Base-by-base conservation (phyloP, 1,139 yeast species). In the Pichia sp. region DNA sequence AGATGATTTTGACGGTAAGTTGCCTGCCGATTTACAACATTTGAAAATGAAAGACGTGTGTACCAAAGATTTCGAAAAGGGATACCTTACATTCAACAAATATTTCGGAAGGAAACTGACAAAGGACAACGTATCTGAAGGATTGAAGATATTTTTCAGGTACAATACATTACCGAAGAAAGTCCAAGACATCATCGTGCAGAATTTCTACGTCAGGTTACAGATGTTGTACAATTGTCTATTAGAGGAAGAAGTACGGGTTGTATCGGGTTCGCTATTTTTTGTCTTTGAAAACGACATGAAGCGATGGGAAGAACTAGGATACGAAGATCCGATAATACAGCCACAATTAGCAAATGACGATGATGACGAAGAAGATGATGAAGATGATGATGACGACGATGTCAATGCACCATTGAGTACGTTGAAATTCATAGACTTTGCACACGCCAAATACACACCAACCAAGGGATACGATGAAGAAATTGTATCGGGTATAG, bases 361-460 rank as follows among this genome's bases (percentile, higher is more conserved):
- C 1, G 79, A 39, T 57, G 70, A 53, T 0, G 64, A 61, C 2
- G 61, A 57, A 4, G 61, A 52, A 5, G 64, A 58, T 3, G 63
- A 58, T 1, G 61, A 59, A 5, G 58, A 11, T 11, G 65, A 58
- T 10, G 60, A 54, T 4, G 66, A 56, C 14, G 61, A 54, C 4
- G 65, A 54, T 15, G 60, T 12, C 54, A n/a, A 55, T 9, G 8
- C 53, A 14, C 68, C 73, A 1, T 60, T 81, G 41, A 78, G 88
- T 54, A 69, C 79, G 8, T 70, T 89, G 41, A 73, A 81, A 40
- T 59, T 91, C 47, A 89, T 93, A 15, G 99, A 93, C 64, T 90
- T 93, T 72, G 98, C 97, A 1, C 98, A 91, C 63, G 79, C 97
- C 0, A 76, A 71, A 54, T 68, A 77, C 51, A 74, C 77, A 0